Percentiles rank a stretch among this genome's conserved stretches.
Evolutionary conservation across 1,284 basidiomycete genomes (phyloP).

Genomic region (Termitomyces sp.): DNA sequence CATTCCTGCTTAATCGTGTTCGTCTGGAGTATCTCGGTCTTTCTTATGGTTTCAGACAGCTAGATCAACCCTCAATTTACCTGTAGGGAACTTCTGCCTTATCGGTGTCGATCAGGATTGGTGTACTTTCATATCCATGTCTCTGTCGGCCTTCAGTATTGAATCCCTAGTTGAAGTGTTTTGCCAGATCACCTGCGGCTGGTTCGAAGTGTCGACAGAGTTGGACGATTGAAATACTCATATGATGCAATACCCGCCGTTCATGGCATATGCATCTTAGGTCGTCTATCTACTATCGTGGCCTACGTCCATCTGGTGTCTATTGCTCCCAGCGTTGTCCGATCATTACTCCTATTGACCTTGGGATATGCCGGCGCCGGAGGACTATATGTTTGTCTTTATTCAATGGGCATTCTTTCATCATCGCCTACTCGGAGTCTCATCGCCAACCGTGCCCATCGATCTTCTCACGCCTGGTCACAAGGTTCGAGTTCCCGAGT

Average conservation of each 20-base stretch:
- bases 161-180: not conserved
- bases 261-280: not conserved
- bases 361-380: not conserved
- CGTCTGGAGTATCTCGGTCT: not conserved
- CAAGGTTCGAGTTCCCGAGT: constrained; percentile 34
- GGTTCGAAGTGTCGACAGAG: not conserved
- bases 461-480: constrained; percentile 24
- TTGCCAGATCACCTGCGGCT: not conserved
- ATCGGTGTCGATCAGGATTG: too few relatives aligned
- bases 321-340: not conserved
- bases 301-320: not conserved
- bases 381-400: not conserved
- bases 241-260: not conserved
- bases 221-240: not conserved
- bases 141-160: too few relatives aligned
- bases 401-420: not conserved
- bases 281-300: not conserved
- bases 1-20: not conserved
- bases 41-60: not conserved
- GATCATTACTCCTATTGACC: not conserved
- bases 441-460: constrained; percentile 4
- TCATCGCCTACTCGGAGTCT: not conserved
- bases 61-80: not conserved
- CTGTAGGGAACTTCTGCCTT: too few relatives aligned
- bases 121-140: not conserved